Conservation (phyloP, 2,329 filamentous ascomycete genomes). For the Leptographium procerum region DNA sequence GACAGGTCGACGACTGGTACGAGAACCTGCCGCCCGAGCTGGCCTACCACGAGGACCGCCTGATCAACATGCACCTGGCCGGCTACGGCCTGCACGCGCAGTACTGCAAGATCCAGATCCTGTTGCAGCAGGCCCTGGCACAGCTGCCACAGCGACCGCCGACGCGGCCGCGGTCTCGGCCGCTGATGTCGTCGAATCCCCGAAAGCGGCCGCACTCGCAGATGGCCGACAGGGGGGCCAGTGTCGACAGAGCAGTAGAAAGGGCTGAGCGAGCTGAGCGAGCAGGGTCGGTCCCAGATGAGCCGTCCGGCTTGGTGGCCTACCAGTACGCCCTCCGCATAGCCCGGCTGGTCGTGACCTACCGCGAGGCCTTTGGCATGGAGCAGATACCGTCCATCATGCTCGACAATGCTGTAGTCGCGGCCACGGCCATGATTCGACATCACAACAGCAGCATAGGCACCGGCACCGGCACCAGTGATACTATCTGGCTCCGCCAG, state of each 20-base stretch:
- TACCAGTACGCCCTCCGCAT: constrained; percentile 5
- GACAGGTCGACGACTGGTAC: constrained; percentile 4
- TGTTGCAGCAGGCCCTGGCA: not conserved
- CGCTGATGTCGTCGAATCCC: not conserved
- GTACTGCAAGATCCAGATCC: constrained; percentile 7
- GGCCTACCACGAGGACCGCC: constrained; percentile 1
- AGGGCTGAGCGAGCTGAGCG: no score
- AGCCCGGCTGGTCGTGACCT: constrained; percentile 5
- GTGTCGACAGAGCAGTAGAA: no score
- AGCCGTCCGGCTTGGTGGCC: not conserved
- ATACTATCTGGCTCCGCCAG: constrained; percentile 2
- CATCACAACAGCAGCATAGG: not conserved
- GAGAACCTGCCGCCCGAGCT: constrained; percentile 2
- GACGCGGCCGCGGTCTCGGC: not conserved
- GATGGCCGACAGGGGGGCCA: not conserved
- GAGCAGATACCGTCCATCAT: constrained; percentile 7
- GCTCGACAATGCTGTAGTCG: constrained; percentile 7
- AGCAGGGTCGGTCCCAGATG: no score
- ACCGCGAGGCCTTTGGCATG: constrained; percentile 6
- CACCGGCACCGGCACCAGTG: not conserved
- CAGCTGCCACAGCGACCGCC: no score
- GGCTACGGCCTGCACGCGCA: constrained; percentile 5
- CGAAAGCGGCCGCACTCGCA: not conserved
- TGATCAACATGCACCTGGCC: constrained; percentile 3
- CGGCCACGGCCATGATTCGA: constrained; percentile 5